Conservation (phyloP, 305 asterid species). For the Fraxinus baroniana region DNA sequence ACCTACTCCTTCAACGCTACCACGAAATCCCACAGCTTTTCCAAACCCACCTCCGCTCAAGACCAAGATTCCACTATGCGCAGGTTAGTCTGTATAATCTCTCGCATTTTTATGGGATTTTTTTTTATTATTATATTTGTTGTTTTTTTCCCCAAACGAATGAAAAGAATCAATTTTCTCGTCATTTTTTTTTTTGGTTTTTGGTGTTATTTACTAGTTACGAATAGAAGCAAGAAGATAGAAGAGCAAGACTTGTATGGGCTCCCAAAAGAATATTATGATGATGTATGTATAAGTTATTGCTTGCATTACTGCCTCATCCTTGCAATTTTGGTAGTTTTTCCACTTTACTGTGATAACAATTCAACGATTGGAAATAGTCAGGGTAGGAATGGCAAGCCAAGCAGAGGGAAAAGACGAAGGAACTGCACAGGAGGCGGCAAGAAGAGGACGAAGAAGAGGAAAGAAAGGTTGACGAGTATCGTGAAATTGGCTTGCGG, state of each 20-base stretch:
- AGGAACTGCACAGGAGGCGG: constrained; percentile 59
- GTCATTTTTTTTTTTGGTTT: background rate
- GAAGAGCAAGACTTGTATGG: constrained; percentile 59
- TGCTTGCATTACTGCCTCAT: background rate
- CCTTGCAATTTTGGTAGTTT: constrained; percentile 1
- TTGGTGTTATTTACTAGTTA: constrained; percentile 30
- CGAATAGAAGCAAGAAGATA: constrained; percentile 49
- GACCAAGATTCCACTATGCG: constrained; percentile 27
- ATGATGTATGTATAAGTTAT: constrained; percentile 50
- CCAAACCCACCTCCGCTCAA: constrained; percentile 26
- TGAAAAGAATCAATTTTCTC: background rate
- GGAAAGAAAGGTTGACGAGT: constrained; percentile 74
- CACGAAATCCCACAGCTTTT: constrained; percentile 25
- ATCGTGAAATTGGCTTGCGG: constrained; percentile 65
- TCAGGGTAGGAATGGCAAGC: constrained; percentile 93
- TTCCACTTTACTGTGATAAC: constrained; percentile 8
- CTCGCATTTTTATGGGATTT: background rate
- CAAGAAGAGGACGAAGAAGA: constrained; percentile 81
- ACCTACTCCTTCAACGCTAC: constrained; percentile 22
- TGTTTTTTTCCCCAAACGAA: background rate
- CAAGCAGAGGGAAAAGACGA: constrained; percentile 80
- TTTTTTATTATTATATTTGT: background rate
- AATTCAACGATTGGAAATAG: no score
- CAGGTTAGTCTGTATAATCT: constrained; percentile 20
- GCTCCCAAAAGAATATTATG: constrained; percentile 77